phyloP scores from a whole-genome alignment of 768 basidiomycete genomes.

The Heimioporus sp. region DNA sequence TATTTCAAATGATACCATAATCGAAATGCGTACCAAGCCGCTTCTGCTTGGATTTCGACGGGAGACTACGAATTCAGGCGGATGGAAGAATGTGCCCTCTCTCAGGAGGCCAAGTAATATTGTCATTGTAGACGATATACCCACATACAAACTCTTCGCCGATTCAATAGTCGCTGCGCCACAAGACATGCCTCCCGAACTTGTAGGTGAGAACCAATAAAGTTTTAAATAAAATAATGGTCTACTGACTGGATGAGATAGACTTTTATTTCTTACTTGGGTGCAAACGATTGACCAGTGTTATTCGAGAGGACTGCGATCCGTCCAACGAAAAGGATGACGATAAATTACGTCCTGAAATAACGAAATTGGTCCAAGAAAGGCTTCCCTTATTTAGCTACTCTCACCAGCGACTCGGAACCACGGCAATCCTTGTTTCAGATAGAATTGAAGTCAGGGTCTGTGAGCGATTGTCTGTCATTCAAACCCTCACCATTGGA shows the following conservation, averaged over 20 bases:
- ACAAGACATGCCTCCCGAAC: conserved; percentile 85
- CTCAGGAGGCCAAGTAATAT: conserved; percentile 64
- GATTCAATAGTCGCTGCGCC: conserved; percentile 70
- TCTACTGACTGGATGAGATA: not conserved
- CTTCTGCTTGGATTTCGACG: conserved; percentile 54
- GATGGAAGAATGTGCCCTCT: conserved; percentile 50
- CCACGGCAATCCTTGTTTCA: conserved; percentile 59
- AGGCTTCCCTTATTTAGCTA: conserved; percentile 69
- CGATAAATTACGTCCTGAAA: conserved; percentile 44
- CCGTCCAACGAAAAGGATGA: conserved; percentile 46
- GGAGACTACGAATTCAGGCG: conserved; percentile 59
- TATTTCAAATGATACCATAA: conserved; percentile 45
- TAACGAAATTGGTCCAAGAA: conserved; percentile 62
- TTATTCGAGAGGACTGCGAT: conserved; percentile 75
- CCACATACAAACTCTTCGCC: conserved; percentile 70
- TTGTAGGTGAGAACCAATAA: conserved; percentile 57
- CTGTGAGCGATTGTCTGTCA: conserved; percentile 59
- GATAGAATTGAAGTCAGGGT: conserved; percentile 63
- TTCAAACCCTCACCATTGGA: conserved; percentile 55
- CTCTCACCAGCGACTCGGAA: conserved; percentile 56
- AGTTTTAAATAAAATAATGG: not conserved
- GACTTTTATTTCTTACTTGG: conserved; percentile 79
- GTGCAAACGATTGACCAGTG: conserved; percentile 59
- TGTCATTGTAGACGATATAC: conserved; percentile 80
- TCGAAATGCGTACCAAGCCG: conserved; percentile 61